Percentiles rank a stretch among this genome's conserved stretches.
These are phyloP conservation scores for Austroboletus eburneus DNA, from an alignment of 768 basidiomycete genomes.

Conservation along the genomic window DNA sequence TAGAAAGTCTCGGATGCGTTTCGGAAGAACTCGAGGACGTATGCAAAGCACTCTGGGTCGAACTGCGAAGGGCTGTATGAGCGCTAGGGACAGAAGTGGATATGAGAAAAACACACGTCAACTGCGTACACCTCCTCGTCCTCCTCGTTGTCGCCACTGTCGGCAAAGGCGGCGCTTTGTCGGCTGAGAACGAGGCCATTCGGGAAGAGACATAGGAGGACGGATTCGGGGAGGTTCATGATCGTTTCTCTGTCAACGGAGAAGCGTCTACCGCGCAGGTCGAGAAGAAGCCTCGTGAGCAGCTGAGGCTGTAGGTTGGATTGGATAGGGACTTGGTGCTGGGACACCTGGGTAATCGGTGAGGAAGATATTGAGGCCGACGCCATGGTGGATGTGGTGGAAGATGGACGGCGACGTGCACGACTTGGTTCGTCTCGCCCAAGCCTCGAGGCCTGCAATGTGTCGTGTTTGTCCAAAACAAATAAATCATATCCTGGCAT, in stretches of 20 bases:
- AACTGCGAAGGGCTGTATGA: conserved; percentile 60
- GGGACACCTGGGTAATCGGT: conserved; percentile 53
- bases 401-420: conserved; percentile 14
- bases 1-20: conserved; percentile 89
- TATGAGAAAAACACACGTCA: conserved; percentile 68
- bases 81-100: too few species aligned
- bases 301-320: conserved; percentile 81
- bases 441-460: conserved; percentile 29
- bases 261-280: conserved; percentile 87
- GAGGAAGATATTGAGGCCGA: conserved; percentile 45
- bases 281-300: conserved; percentile 83
- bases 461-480: conserved; percentile 28
- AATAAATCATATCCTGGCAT: conserved; percentile 19
- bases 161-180: conserved; percentile 72
- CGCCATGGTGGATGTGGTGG: conserved; percentile 32
- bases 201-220: conserved; percentile 93
- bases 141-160: conserved; percentile 70
- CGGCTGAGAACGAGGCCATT: conserved; percentile 93
- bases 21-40: conserved; percentile 89
- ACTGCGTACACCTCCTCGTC: conserved; percentile 93
- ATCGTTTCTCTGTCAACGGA: conserved; percentile 95
- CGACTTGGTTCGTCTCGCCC: conserved; percentile 18
- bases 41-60: conserved; percentile 95
- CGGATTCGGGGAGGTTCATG: conserved; percentile 97
- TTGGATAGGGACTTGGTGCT: conserved; percentile 52